Evolutionary conservation across 257 asterid species (phyloP), one percentile per base, ranked within the genome.

Genomic region (Przewalskia tangutica): DNA sequence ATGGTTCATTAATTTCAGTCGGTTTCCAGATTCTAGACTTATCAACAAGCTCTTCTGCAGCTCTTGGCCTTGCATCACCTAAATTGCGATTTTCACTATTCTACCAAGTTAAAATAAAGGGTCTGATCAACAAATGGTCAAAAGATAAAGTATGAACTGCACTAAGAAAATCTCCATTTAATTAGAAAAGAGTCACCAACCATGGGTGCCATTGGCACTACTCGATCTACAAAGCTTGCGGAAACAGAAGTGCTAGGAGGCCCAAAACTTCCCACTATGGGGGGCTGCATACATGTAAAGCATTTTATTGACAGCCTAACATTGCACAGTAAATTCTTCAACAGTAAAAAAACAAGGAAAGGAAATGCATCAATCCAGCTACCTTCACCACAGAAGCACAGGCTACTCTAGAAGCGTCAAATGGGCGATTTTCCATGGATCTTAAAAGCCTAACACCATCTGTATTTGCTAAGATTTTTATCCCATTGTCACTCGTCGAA

Each of bases 401-500:
- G 58, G 85, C 85, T 13, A 85, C 82, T 83, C 94, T 86, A 65
- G 91, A 86, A 80, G 89, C 79, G 32, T 91, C 94, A 84, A 89
- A 89, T 59, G 87, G 84, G 83, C 89, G 32, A 83, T 77, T 91
- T 81, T 91, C 94, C 86, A 89, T 81, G 65, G 85, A 77, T 63
- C 91, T 77, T 66, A 91, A 85, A 14, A 88, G 88, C 84, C 90
- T 86, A 81, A 85, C 77, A 80, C 94, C 94, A 23, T 91, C 94
- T 76, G 88, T 17, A 82, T 88, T 91, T 13, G 94, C 94, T 81
- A 91, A 83, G 79, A 91, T 87, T 83, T 91, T 91, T 68, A 91
- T 84, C n/a, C 90, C 88, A 88, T 87, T 89, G 17, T 91, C 94
- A 89, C 87, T 91, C 7, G 94, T 89, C 8, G 94, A 91, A 82